phyloP scores from a whole-genome alignment of 2,329 filamentous ascomycete genomes.

The Trichoderma sp. region DNA sequence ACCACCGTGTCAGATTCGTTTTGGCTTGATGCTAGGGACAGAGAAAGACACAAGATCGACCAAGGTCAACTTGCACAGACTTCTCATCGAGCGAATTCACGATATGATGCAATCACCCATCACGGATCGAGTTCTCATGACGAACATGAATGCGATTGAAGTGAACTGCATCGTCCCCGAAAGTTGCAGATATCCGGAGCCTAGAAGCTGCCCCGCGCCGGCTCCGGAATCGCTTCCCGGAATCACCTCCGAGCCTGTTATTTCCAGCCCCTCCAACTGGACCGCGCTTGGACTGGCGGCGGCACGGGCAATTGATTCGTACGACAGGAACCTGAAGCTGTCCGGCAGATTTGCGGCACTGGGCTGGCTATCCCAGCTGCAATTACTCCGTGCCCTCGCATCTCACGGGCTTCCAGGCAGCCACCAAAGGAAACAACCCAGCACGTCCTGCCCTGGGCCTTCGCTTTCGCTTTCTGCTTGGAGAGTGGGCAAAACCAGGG shows the following conservation, averaged over 20 bases:
- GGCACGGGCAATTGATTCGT: too few relatives aligned
- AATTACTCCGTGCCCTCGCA: slow-evolving; percentile 8
- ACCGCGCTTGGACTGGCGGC: not conserved
- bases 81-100: too few relatives aligned
- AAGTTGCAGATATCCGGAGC: not conserved
- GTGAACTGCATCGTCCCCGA: too few relatives aligned
- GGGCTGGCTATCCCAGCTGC: not conserved
- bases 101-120: too few relatives aligned
- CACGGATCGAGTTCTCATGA: too few relatives aligned
- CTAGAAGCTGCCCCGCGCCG: slow-evolving; percentile 7
- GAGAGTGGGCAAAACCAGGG: slow-evolving; percentile 12
- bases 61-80: too few relatives aligned
- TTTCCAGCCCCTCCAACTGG: slow-evolving; percentile 1
- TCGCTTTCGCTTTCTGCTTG: not conserved
- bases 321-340: too few relatives aligned
- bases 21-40: too few relatives aligned
- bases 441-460: not conserved
- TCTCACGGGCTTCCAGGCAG: slow-evolving; percentile 15
- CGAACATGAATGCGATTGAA: too few relatives aligned
- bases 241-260: not conserved
- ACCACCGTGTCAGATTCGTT: too few relatives aligned
- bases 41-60: too few relatives aligned
- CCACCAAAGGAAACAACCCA: not conserved
- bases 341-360: slow-evolving; percentile 20
- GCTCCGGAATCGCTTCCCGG: not conserved